Evolutionary conservation across 2,329 filamentous ascomycete species (phyloP), one percentile per base, ranked within the genome.

Genomic region (Calonectria pteridis): DNA sequence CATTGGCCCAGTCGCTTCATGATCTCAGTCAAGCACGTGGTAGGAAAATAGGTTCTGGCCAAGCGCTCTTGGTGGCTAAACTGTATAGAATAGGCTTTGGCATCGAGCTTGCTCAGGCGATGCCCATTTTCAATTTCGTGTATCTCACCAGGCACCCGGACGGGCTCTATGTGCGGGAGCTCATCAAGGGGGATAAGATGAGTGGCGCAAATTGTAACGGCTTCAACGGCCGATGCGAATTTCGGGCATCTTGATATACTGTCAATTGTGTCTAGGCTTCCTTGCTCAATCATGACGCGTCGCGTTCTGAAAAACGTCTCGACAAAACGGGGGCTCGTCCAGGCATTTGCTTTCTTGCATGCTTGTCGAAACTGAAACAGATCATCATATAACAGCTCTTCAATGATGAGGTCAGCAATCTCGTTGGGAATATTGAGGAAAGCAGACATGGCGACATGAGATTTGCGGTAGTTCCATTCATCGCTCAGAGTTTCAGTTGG

Each of bases 271-370:
- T 59, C 31, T 23, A 71, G 58, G 49, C 68, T 71, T 18, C 20
- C 18, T n/a, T 37, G 33, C 18, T 65, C 68, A 58, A 71, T 28
- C 59, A 71, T 65, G 26, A 71, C 68, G 26, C 35, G 53, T 26
- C 68, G 68, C 28, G 68, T 65, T 28, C 31, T 26, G 69, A 71
- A 66, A 53, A 59, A 67, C n/a, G 18, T 35, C 9, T 50, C 18
- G 26, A 40, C 37, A 51, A 71, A 71, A 16, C n/a, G 33, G 33
- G 55, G 31, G 11, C 26, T 37, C 55, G 55, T 37, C 55, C 55
- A 59, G 55, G 55, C 55, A 59, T 59, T 40, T 59, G 55, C 16
- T 28, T 59, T 59, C 33, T 23, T 37, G 33, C 55, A 59, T 37
- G 28, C 55, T 35, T 59, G 55, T 26, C 55, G 55, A 35, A 59